A percentile compares a stretch with the other conserved stretches of the same genome.
phyloP scores from a whole-genome alignment of 2,329 filamentous ascomycete genomes.

The Apiospora koreana region DNA sequence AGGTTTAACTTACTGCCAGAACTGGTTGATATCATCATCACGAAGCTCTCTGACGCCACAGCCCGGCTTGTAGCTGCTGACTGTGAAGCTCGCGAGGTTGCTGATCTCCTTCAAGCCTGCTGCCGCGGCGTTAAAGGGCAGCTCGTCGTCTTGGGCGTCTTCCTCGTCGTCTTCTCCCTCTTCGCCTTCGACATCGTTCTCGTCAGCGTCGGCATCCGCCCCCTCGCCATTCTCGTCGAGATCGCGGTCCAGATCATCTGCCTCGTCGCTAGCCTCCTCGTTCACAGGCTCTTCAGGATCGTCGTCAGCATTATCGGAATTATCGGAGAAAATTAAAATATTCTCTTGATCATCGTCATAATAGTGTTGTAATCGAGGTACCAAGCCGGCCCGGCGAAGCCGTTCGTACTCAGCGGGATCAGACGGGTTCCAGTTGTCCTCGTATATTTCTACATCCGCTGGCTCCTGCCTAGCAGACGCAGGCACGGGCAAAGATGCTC shows the following conservation, averaged over 20 bases:
- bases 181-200: constrained; percentile 27
- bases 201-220: constrained; percentile 28
- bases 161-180: constrained; percentile 25
- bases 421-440: background rate
- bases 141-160: constrained; percentile 37
- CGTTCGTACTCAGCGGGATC: background rate
- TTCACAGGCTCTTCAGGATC: constrained; percentile 18
- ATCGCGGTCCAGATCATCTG: constrained; percentile 23
- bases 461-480: constrained; percentile 7
- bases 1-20: constrained; percentile 69
- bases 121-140: constrained; percentile 53
- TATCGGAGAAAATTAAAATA: background rate
- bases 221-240: constrained; percentile 26
- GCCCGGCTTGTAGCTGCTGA: constrained; percentile 79
- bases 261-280: constrained; percentile 18
- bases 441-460: background rate
- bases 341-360: background rate
- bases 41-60: constrained; percentile 77
- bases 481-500: background rate
- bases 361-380: background rate
- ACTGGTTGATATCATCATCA: constrained; percentile 70
- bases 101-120: constrained; percentile 78
- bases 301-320: background rate
- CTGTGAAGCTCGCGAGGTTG: constrained; percentile 80
- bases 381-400: background rate